Base-by-base conservation (phyloP, 768 basidiomycete genomes). In the Leccinum boreale region DNA sequence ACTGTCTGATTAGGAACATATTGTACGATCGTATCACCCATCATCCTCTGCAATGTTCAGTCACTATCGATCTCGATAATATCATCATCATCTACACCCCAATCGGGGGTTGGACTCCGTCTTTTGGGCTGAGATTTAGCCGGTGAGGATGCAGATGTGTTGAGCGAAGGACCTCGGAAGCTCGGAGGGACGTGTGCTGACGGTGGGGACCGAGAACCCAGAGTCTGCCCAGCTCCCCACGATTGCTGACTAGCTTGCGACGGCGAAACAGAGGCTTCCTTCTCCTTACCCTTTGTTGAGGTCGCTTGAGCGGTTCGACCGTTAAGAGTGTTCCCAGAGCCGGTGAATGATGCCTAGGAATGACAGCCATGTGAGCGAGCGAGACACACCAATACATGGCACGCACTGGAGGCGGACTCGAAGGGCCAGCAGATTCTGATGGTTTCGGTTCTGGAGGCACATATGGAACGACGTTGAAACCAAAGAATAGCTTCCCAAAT, bases 401-500 rank as follows among this genome's bases (percentile, higher is more conserved):
- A 70, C 75, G 65, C 48, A 77, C 66, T 21, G 74, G 57, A 29
- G 74, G 57, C 26, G 69, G 57, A 52, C 65, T 65, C 19, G 70
- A 62, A 51, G 71, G 59, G 66, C 72, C 36, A 49, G 77, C 52
- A 61, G 69, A 56, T 15, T 31, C 58, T 29, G 75, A 57, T 33
- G 70, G 15, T n/a, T 57, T 57, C 4, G 59, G 63, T 46, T 75
- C 68, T 5, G 85, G 81, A 7, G 85, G 84, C 3, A 74, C 78
- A 68, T 91, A 92, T 1, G 89, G 78, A 2, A 83, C 76, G 56
- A 91, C 82, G 58, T 90, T 89, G 76, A 89, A 99, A 10, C 97
- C 97, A 67, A 99, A 98, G 79, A 99, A 99, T 19, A 99, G 79
- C 63, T 97, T 89, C 12, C 97, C 97, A 62, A 90, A 88, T 0